Evolutionary conservation across 148 eudicot species (phyloP).

Genomic region (Camellia granthamiana): DNA sequence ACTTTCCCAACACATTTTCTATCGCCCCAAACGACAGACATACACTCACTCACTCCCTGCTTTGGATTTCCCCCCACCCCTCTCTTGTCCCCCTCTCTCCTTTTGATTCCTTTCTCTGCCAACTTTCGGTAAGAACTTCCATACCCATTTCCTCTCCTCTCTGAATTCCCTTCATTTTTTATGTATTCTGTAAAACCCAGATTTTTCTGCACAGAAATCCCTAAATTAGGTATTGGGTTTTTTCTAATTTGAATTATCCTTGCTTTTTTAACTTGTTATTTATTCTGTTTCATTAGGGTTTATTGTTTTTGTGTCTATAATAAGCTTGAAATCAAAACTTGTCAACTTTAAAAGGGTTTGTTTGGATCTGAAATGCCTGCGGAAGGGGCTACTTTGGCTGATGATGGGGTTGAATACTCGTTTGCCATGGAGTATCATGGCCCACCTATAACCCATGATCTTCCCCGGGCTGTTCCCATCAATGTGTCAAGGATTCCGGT

Average conservation of each 20-base stretch:
- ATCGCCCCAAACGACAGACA: conserved; percentile 1
- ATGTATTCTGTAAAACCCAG: background rate
- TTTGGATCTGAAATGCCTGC: conserved; percentile 31
- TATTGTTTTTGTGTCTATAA: background rate
- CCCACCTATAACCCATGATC: conserved; percentile 64
- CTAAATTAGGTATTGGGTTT: conserved; percentile 4
- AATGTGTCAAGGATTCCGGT: conserved; percentile 73
- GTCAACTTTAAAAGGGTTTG: background rate
- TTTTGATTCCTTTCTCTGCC: conserved; percentile 1
- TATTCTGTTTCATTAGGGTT: background rate
- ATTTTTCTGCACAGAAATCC: background rate
- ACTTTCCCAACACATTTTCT: conserved; percentile 15
- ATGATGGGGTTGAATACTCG: conserved; percentile 51
- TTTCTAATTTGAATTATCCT: background rate
- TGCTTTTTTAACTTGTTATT: background rate
- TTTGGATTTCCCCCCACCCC: background rate
- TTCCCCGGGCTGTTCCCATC: conserved; percentile 89
- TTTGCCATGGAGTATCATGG: conserved; percentile 89
- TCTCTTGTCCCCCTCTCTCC: background rate
- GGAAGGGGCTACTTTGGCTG: conserved; percentile 31
- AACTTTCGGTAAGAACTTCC: background rate
- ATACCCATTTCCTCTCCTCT: background rate
- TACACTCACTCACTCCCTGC: background rate
- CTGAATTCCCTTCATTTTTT: background rate
- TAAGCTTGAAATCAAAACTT: background rate